Conservation (phyloP, 352 stramenopile genomes). For the Phytopythium cucurbitacearum region DNA sequence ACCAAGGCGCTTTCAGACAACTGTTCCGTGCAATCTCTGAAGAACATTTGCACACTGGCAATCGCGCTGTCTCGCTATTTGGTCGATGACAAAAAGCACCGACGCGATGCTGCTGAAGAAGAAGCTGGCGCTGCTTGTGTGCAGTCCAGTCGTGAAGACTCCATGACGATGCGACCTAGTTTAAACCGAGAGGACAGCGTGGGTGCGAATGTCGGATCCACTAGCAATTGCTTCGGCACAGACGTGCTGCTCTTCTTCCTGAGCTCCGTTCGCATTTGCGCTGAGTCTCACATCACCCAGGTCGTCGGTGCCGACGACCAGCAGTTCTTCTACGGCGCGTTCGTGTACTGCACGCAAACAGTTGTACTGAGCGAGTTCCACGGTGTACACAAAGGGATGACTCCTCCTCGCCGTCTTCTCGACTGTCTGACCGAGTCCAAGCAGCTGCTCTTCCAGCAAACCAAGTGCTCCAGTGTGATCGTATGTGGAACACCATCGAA, state of each 20-base stretch:
- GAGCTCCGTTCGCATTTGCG: slow-evolving; percentile 33
- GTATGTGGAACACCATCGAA: slow-evolving; percentile 28
- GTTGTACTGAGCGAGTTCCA: slow-evolving; percentile 54
- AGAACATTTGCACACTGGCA: slow-evolving; percentile 50
- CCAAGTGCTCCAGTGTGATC: slow-evolving; percentile 55
- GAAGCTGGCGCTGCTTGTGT: too few relatives aligned
- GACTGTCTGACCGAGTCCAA: slow-evolving; percentile 41
- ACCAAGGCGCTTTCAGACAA: slow-evolving; percentile 38
- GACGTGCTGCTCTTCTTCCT: slow-evolving; percentile 51
- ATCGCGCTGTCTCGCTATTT: slow-evolving; percentile 56
- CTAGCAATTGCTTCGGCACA: slow-evolving; percentile 40
- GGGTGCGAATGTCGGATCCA: neutral
- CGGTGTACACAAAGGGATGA: slow-evolving; percentile 24
- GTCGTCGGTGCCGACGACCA: slow-evolving; percentile 48
- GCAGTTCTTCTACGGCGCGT: slow-evolving; percentile 64
- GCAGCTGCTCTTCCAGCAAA: slow-evolving; percentile 59
- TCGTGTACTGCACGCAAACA: slow-evolving; percentile 62
- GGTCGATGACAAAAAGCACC: slow-evolving; percentile 43
- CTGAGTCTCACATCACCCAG: slow-evolving; percentile 25
- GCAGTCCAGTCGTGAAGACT: neutral
- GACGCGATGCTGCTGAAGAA: slow-evolving; percentile 1
- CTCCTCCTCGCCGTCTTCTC: slow-evolving; percentile 24
- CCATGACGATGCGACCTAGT: neutral
- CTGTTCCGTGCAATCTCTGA: slow-evolving; percentile 41
- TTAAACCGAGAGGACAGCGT: slow-evolving; percentile 2